Evolutionary conservation across 202 grass and related monocot genomes (phyloP).

Genomic region (Hordeum pubiflorum): DNA sequence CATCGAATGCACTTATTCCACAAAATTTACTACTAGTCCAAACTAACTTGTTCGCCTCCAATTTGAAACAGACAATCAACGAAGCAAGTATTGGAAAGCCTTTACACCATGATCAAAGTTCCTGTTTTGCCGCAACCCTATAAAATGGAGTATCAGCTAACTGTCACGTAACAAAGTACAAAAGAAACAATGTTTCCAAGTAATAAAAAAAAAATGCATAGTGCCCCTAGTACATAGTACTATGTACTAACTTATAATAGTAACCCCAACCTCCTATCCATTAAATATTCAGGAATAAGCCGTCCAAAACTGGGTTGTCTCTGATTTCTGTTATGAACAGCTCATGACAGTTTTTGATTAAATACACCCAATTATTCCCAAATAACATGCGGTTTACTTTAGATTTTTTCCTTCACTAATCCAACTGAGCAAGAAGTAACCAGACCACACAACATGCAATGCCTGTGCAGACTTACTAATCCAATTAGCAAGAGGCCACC

Average conservation of each 20-base stretch:
- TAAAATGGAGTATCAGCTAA: constrained; percentile 12
- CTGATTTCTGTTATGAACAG: not conserved
- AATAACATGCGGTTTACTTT: not conserved
- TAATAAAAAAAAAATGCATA: not conserved
- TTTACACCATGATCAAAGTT: constrained; percentile 5
- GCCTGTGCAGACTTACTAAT: not conserved
- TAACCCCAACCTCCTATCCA: not conserved
- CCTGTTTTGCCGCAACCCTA: constrained; percentile 17
- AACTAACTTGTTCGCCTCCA: constrained; percentile 9
- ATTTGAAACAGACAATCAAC: constrained; percentile 13
- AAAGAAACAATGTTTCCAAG: not conserved
- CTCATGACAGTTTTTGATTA: not conserved
- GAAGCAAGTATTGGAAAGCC: constrained; percentile 8
- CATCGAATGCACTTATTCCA: constrained; percentile 39
- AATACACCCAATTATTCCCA: not conserved
- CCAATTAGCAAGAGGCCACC: not conserved
- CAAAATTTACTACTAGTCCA: constrained; percentile 37
- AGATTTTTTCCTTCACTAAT: not conserved
- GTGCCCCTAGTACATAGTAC: not conserved
- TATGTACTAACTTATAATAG: no score
- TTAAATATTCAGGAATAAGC: not conserved
- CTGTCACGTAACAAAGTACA: not conserved
- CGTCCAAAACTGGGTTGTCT: not conserved
- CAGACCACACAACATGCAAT: not conserved
- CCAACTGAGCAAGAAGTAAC: no score